Evolutionary conservation across 176 grass and related monocot genomes (phyloP), one percentile per base, ranked within the genome.

Genomic region (Sorghum bicolor): DNA sequence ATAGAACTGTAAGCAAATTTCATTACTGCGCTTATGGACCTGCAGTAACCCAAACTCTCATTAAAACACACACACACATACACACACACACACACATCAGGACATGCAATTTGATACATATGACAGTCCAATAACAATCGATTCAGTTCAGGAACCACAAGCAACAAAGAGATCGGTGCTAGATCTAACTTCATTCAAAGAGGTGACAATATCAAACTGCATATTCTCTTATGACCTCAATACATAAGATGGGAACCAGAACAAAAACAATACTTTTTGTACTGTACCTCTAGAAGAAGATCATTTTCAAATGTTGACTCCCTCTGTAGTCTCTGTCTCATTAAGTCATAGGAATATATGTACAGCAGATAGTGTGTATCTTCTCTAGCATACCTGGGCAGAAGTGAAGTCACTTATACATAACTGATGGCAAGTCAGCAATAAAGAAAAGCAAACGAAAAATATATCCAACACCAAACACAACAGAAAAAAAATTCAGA

Each of bases 261-360:
- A 47, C 32, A 74, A 61, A 68, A 44, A 74, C 33, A 82, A 77
- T 67, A 74, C 32, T 47, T 86, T n/a, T 40, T 86, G 48, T 74
- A 98, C 93, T 86, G 36, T 74, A 98, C 96, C 89, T 99, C 91
- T 82, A 99, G 83, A 71, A 98, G 89, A 77, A 91, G 80, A 92
- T 95, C 91, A 57, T 80, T 92, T 87, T 79, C 93, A 86, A 58
- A 24, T 32, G 89, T 82, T 0, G 93, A 99, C 67, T 83, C 76
- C 26, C 48, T 88, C 75, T 84, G 80, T 79, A 99, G 82, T 83
- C 73, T 93, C 37, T 79, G 60, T 90, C 80, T 96, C 96, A 99
- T 99, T 75, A 94, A 68, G 81, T 99, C 96, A 90, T 92, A n/a
- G n/a, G n/a, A n/a, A n/a, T n/a, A 94, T 90, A 99, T 92, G 80